A percentile compares a stretch with the other conserved stretches of the same genome.
Evolutionary conservation across 2,329 filamentous ascomycete species (phyloP).

Genomic region (Diaporthe sp.): DNA sequence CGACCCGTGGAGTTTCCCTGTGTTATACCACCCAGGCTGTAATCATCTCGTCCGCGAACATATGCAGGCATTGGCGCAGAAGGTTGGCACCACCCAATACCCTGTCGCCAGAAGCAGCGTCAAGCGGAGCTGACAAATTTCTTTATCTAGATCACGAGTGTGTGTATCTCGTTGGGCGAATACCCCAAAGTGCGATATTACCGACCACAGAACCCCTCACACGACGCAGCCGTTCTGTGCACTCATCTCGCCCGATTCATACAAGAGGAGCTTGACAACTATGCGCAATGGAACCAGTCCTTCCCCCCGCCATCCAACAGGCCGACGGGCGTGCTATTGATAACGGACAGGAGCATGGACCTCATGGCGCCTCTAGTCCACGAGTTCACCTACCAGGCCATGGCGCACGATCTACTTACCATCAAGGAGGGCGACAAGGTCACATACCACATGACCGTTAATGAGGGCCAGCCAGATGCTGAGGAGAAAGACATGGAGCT

Average conservation of each 20-base stretch:
- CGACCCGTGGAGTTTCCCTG: conserved; percentile 95
- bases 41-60: conserved; percentile 86
- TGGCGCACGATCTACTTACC: conserved; percentile 93
- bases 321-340: conserved; percentile 84
- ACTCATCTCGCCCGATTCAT: conserved; percentile 91
- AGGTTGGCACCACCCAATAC: conserved; percentile 65
- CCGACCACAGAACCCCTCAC: conserved; percentile 77
- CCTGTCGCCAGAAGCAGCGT: neutral
- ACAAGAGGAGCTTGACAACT: conserved; percentile 90
- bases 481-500: conserved; percentile 94
- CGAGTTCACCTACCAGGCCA: conserved; percentile 98
- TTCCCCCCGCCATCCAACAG: conserved; percentile 85
- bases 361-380: conserved; percentile 88
- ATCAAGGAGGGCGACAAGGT: conserved; percentile 92
- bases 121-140: conserved; percentile 40
- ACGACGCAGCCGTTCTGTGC: conserved; percentile 90
- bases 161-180: conserved; percentile 94
- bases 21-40: conserved; percentile 91
- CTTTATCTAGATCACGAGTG: conserved; percentile 76
- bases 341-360: conserved; percentile 95
- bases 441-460: conserved; percentile 83
- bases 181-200: conserved; percentile 95
- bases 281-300: conserved; percentile 84
- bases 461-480: conserved; percentile 77
- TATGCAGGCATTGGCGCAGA: conserved; percentile 87